Conservation (phyloP, 2,329 filamentous ascomycete species). For the Beauveria medogensis region DNA sequence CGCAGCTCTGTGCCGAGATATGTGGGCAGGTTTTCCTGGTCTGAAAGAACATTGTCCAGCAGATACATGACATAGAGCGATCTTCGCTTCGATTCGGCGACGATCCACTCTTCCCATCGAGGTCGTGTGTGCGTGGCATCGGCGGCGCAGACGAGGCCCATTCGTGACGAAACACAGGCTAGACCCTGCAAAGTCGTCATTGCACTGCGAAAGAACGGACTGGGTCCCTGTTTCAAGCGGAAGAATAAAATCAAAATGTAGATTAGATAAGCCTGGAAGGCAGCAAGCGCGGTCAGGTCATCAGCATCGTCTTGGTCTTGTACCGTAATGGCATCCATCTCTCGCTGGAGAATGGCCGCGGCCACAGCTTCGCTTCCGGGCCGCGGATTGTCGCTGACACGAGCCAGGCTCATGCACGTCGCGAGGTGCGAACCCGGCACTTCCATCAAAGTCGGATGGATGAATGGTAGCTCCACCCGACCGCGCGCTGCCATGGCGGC, state of each 20-base stretch:
- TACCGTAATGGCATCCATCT: background rate
- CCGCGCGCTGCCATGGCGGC: slow-evolving; percentile 5
- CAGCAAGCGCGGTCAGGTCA: slow-evolving; percentile 24
- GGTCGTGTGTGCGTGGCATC: slow-evolving; percentile 33
- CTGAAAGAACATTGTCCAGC: slow-evolving; percentile 40
- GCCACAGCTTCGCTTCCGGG: background rate
- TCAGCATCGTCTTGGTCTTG: background rate
- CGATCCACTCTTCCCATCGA: slow-evolving; percentile 45
- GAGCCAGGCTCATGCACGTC: slow-evolving; percentile 1
- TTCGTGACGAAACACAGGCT: slow-evolving; percentile 30
- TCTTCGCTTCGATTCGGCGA: slow-evolving; percentile 44
- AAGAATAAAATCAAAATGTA: slow-evolving; percentile 43
- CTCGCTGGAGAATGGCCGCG: background rate
- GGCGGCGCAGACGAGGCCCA: slow-evolving; percentile 35
- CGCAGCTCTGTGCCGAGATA: slow-evolving; percentile 42
- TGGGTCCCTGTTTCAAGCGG: slow-evolving; percentile 17
- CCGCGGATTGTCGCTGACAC: background rate
- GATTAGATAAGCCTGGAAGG: slow-evolving; percentile 47
- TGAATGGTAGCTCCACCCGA: background rate
- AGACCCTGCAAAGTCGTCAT: slow-evolving; percentile 44
- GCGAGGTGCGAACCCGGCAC: background rate
- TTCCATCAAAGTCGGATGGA: background rate
- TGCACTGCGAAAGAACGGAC: slow-evolving; percentile 29
- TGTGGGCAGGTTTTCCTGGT: slow-evolving; percentile 33
- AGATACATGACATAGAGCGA: slow-evolving; percentile 45